Evolutionary conservation across 2,329 filamentous ascomycete species (phyloP).

Genomic region (Incumbomyces lentus): DNA sequence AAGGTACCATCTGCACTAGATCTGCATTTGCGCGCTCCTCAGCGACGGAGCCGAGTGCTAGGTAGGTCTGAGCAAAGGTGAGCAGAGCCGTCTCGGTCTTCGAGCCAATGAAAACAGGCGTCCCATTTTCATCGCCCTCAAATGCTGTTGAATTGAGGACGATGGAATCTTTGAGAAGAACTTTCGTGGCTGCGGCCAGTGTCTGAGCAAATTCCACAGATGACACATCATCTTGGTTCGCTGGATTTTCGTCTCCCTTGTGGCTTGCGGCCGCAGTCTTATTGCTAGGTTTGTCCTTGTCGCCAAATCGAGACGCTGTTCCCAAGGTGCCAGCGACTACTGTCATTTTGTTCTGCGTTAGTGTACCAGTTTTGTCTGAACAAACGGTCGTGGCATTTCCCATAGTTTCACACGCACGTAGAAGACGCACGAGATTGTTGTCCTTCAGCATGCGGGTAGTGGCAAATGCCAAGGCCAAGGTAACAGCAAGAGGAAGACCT

Average conservation of each 20-base stretch:
- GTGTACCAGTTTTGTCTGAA: constrained; percentile 56
- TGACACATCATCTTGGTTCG: constrained; percentile 38
- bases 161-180: constrained; percentile 53
- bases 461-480: constrained; percentile 52
- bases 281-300: constrained; percentile 26
- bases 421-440: constrained; percentile 50
- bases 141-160: constrained; percentile 61
- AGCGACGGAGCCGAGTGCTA: constrained; percentile 53
- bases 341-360: constrained; percentile 55
- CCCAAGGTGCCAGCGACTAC: constrained; percentile 49
- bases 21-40: constrained; percentile 54
- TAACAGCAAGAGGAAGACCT: constrained; percentile 51
- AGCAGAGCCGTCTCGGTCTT: constrained; percentile 69
- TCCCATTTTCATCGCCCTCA: constrained; percentile 52
- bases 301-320: constrained; percentile 33
- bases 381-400: constrained; percentile 55
- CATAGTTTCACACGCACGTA: constrained; percentile 54
- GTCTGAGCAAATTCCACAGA: constrained; percentile 44
- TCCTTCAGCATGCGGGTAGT: constrained; percentile 54
- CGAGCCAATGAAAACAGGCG: constrained; percentile 56
- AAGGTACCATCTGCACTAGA: constrained; percentile 44
- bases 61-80: constrained; percentile 54
- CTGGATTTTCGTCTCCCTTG: constrained; percentile 12
- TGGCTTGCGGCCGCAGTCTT: constrained; percentile 22
- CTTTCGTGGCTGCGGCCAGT: constrained; percentile 43